Conservation (phyloP, 164 flowering plant genomes). For the Sextonia rubra region DNA sequence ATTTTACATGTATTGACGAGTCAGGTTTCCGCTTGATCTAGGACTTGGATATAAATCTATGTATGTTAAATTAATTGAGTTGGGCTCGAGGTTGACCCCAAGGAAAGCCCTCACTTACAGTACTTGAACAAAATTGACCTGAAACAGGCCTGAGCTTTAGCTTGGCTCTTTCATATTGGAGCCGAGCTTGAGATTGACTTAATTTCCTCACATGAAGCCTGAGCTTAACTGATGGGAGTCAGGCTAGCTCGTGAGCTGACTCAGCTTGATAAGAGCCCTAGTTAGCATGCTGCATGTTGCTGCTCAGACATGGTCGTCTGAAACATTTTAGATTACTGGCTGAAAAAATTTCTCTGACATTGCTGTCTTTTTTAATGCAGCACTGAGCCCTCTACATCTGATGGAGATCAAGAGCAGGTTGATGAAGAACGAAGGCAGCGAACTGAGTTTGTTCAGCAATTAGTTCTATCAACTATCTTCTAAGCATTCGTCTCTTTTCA, state of each 20-base stretch:
- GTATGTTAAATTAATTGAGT: no score
- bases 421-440: slow-evolving; percentile 41
- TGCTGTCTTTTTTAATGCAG: slow-evolving; percentile 31
- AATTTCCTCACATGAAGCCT: neutral
- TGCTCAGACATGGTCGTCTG: neutral
- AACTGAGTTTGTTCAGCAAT: slow-evolving; percentile 51
- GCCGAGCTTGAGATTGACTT: neutral
- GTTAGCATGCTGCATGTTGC: neutral
- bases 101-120: no score
- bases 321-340: neutral
- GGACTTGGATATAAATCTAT: no score
- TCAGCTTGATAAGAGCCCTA: neutral
- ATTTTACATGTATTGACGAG: no score
- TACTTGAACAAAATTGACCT: no score
- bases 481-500: slow-evolving; percentile 3
- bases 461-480: slow-evolving; percentile 60
- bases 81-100: no score
- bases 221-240: neutral
- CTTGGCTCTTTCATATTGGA: neutral
- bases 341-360: neutral
- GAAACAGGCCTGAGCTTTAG: no score
- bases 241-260: neutral
- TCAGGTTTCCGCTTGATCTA: no score
- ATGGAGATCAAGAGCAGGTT: slow-evolving; percentile 34
- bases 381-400: slow-evolving; percentile 13